phyloP scores from a whole-genome alignment of 495 filamentous ascomycete species.

The Letharia lupina region DNA sequence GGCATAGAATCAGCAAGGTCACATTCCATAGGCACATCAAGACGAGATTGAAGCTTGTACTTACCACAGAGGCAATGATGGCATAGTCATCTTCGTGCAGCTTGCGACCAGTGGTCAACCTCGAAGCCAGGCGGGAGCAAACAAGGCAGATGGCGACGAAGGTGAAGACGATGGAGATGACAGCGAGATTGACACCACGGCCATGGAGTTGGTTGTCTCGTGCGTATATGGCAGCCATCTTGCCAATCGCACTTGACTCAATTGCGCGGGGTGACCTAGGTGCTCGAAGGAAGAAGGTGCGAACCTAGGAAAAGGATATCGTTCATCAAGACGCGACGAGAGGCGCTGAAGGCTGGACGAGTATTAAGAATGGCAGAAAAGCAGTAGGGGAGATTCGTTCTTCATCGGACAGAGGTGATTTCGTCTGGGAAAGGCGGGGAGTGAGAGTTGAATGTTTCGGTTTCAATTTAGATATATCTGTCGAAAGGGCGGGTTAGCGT shows the following conservation, averaged over 20 bases:
- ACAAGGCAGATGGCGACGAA: slow-evolving; percentile 16
- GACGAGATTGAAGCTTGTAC: not conserved
- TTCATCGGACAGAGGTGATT: not conserved
- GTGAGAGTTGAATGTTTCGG: not conserved
- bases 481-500: not conserved
- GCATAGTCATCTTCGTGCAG: slow-evolving; percentile 20
- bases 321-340: not conserved
- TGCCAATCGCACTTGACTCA: not conserved
- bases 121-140: slow-evolving; percentile 12
- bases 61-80: slow-evolving; percentile 20
- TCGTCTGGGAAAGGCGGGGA: not conserved
- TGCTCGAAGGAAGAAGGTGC: not conserved
- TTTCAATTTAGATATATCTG: too few species aligned
- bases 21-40: not conserved
- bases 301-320: not conserved
- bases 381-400: not conserved
- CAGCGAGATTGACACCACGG: slow-evolving; percentile 19
- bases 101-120: slow-evolving; percentile 14
- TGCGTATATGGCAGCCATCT: slow-evolving; percentile 8
- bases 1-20: not conserved
- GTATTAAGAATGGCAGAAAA: not conserved
- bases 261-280: not conserved
- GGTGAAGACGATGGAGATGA: slow-evolving; percentile 19
- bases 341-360: not conserved
- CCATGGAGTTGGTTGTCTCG: slow-evolving; percentile 18